Percentiles rank a stretch among this genome's conserved stretches.
Evolutionary conservation across 768 basidiomycete species (phyloP).

Genomic region (Lenzites betulinus): DNA sequence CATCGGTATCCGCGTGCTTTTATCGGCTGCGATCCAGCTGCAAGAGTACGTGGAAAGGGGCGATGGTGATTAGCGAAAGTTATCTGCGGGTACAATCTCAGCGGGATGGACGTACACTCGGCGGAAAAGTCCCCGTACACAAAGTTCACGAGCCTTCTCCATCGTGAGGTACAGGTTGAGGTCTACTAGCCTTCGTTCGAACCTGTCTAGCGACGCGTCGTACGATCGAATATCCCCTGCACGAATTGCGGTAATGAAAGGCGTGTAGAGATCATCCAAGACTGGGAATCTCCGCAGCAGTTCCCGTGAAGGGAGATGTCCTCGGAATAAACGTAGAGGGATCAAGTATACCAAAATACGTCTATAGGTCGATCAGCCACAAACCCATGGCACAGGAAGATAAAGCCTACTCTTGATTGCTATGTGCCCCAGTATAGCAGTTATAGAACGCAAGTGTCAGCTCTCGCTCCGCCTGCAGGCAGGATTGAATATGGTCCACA

Average conservation of each 20-base stretch:
- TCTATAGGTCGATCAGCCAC: constrained; percentile 41
- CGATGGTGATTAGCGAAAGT: background rate
- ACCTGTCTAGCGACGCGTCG: constrained; percentile 72
- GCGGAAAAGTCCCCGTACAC: constrained; percentile 80
- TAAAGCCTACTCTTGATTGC: constrained; percentile 80
- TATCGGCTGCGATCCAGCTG: constrained; percentile 81
- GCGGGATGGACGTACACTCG: constrained; percentile 55
- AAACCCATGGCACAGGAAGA: constrained; percentile 3
- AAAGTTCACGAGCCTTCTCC: constrained; percentile 87
- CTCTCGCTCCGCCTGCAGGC: constrained; percentile 74
- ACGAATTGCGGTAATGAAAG: constrained; percentile 81
- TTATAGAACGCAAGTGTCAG: constrained; percentile 85
- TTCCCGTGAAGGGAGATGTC: constrained; percentile 76
- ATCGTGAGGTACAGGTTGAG: constrained; percentile 85
- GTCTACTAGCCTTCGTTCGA: constrained; percentile 77
- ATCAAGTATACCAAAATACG: constrained; percentile 91
- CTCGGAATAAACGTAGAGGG: constrained; percentile 84
- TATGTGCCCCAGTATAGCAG: constrained; percentile 67
- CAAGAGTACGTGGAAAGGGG: background rate
- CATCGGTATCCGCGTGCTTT: constrained; percentile 77
- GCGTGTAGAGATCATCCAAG: constrained; percentile 70
- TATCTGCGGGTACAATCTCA: background rate
- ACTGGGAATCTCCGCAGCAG: constrained; percentile 75
- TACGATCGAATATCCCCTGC: constrained; percentile 78
- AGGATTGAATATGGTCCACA: background rate